Evolutionary conservation across 2,329 filamentous ascomycete species (phyloP).

Genomic region (Colletotrichum zoysiae): DNA sequence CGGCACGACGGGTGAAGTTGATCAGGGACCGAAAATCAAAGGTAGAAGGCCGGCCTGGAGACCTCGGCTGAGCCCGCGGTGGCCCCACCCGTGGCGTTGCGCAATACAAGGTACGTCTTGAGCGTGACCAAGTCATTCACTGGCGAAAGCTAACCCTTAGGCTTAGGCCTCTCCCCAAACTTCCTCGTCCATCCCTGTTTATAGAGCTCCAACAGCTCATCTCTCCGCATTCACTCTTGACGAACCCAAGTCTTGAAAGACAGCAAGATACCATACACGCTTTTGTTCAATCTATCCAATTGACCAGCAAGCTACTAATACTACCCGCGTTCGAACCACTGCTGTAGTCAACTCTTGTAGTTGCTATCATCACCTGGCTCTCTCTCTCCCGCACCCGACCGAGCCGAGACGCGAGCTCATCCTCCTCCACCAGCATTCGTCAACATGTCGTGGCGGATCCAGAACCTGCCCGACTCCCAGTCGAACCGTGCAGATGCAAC

Average conservation of each 20-base stretch:
- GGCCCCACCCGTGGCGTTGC: conserved; percentile 26
- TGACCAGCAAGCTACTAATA: neutral
- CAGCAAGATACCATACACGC: neutral
- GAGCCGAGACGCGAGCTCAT: neutral
- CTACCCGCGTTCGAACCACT: neutral
- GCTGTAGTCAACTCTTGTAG: neutral
- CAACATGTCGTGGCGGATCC: conserved; percentile 42
- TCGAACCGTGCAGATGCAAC: conserved; percentile 38
- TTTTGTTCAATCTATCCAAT: neutral
- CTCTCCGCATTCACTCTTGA: neutral
- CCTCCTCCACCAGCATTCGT: neutral
- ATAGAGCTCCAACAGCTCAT: neutral
- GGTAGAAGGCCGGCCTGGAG: neutral
- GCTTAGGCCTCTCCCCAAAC: neutral
- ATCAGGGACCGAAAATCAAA: neutral
- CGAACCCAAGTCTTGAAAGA: neutral
- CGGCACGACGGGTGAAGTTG: neutral
- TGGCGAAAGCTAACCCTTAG: neutral
- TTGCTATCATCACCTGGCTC: neutral
- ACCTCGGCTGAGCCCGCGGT: conserved; percentile 28
- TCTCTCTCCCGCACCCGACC: neutral
- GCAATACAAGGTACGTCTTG: conserved; percentile 18
- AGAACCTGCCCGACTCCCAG: conserved; percentile 40
- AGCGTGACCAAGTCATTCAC: conserved; percentile 7
- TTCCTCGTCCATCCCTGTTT: neutral